Evolutionary conservation across 148 eudicot species (phyloP), one percentile per base, ranked within the genome.

Genomic region (Vaccinium corymbosum): DNA sequence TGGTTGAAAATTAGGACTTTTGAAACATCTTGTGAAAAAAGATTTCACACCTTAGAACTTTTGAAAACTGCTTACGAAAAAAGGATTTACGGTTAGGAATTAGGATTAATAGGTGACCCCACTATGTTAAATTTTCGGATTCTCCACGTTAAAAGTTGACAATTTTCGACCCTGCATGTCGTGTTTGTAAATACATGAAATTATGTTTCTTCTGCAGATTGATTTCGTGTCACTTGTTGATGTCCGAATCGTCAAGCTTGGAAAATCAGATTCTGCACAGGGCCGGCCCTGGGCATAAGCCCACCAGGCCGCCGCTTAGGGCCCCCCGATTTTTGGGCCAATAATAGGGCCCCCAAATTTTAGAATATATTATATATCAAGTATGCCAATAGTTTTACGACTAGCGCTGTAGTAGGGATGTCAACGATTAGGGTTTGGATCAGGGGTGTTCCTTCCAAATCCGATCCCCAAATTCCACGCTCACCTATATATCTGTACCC

Each of bases 151-250:
- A 66, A 66, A 25, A 27, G 14, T 22, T 12, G 25, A 51, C 53
- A 51, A 66, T 6, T 66, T 66, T 25, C 22, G 14, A 25, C 72
- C 72, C 25, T 66, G 35, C 16, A 29, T 29, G 32, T 29, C 32
- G 32, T 29, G 32, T 46, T 52, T 42, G 15, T 66, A 50, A 53
- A 51, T 59, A 22, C 19, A 46, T 27, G 32, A 76, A 14, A 52
- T 20, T 13, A 5, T 70, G 27, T 29, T 32, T 74, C 35, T 50
- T 86, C 49, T 90, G 83, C 95, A 97, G 99, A 91, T 92, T 76
- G 94, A 94, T 77, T 92, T 92, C 84, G 62, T 90, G 27, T 87
- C 94, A 73, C 98, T 94, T 86, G 83, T 85, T 89, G 95, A 93
- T 82, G 92, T 90, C 57, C 94, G 99, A 48, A 85, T 92, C 42